Base-by-base conservation (phyloP, 495 filamentous ascomycete genomes). In the Thozetella sp. region DNA sequence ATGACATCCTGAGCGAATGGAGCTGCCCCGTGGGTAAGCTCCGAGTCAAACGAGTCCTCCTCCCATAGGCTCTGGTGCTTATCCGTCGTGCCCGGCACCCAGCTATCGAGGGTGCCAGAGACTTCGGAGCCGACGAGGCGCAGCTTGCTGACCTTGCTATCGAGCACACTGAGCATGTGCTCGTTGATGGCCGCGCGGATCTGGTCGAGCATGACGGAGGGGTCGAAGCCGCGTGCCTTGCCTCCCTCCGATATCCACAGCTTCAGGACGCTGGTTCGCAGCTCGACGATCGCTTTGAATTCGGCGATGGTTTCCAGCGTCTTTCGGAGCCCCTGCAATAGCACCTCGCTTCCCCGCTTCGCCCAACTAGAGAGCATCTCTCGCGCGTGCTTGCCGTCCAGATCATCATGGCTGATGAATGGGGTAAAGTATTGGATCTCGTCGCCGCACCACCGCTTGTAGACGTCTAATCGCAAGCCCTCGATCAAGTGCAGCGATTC, bases 351-450 rank as follows among this genome's bases (percentile, higher is more conserved):
- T 6, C 93, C 91, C 52, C 84, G 78, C 50, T 79, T 82, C 0
- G 92, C 90, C 96, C 95, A 99, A 43, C 76, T 72, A 37, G 82
- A 83, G 22, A 95, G 83, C 53, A 85, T 82, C 52, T 87, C 83
- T 25, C 83, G 79, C 0, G 88, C 88, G 58, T 92, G 84, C 19
- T 76, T 62, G 23, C 82, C 83, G 23, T 86, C 83, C 25, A 96
- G 70, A 61, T 96, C 92, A 57, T 93, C 93, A 62, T 96, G 84
- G 26, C 92, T 87, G 51, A 97, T 90, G 77, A 92, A 97, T 0
- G 95, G 96, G 0, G 88, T 96, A 72, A 96, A 98, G 53, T 89
- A 90, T 26, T 82, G 83, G 26, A 97, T 89, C 53, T 96, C 92
- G 13, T 92, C 86, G 4, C 90, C 83, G 37, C 96, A 87, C 91